These are phyloP conservation scores for Pulveroboletus sp. DNA, from an alignment of 1,284 basidiomycete genomes.

Conservation along the genomic window DNA sequence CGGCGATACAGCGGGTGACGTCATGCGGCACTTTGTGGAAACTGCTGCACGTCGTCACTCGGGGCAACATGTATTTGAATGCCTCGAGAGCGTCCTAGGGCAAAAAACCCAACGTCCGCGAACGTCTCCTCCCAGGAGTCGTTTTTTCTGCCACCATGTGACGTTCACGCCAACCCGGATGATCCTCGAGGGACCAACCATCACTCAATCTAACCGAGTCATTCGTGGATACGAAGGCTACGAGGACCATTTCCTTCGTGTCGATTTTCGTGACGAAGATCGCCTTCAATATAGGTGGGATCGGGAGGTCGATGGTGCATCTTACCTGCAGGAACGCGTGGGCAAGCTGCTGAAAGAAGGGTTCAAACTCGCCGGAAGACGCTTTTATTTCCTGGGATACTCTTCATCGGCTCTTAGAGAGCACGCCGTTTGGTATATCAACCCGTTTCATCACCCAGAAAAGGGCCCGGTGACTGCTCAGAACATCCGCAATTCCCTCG, in stretches of 20 bases:
- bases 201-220: slow-evolving; percentile 65
- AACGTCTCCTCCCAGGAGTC: slow-evolving; percentile 31
- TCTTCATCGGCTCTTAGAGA: slow-evolving; percentile 69
- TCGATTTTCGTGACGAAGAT: slow-evolving; percentile 80
- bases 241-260: slow-evolving; percentile 69
- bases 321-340: slow-evolving; percentile 61
- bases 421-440: slow-evolving; percentile 78
- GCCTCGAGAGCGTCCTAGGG: slow-evolving; percentile 47
- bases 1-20: slow-evolving; percentile 40
- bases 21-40: slow-evolving; percentile 56
- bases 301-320: slow-evolving; percentile 57
- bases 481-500: slow-evolving; percentile 59
- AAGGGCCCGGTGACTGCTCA: slow-evolving; percentile 50
- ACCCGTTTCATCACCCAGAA: slow-evolving; percentile 52
- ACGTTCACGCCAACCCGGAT: slow-evolving; percentile 71
- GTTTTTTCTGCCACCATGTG: slow-evolving; percentile 59
- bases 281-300: slow-evolving; percentile 66
- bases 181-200: slow-evolving; percentile 69
- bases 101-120: slow-evolving; percentile 28
- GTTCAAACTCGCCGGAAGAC: slow-evolving; percentile 65
- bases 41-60: slow-evolving; percentile 43
- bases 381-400: slow-evolving; percentile 75
- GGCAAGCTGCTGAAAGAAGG: slow-evolving; percentile 63
- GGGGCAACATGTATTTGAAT: slow-evolving; percentile 47
- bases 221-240: slow-evolving; percentile 60